These are phyloP conservation scores for Astrocystis sublimbata DNA, from an alignment of 495 filamentous ascomycete species.

Conservation along the genomic window DNA sequence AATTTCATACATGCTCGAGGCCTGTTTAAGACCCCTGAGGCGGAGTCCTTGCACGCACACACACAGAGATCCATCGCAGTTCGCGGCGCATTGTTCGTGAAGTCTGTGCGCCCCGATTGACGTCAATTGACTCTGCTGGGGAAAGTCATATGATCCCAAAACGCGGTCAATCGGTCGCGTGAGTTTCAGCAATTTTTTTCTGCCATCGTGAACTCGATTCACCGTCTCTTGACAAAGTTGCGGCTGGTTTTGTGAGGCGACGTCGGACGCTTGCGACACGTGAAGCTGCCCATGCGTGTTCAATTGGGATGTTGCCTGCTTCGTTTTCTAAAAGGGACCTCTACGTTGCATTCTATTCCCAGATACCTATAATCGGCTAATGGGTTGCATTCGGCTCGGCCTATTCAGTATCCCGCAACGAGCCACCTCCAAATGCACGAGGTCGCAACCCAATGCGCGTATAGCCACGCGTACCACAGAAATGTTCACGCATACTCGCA, in stretches of 20 bases:
- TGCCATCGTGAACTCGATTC: neutral
- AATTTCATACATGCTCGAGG: too few species aligned
- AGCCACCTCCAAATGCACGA: conserved; percentile 13
- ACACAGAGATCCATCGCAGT: neutral
- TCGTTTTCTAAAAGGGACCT: neutral
- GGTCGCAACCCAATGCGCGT: neutral
- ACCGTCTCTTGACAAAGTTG: neutral
- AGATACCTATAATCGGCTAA: conserved; percentile 10
- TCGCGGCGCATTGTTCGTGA: neutral
- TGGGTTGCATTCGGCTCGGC: conserved; percentile 3
- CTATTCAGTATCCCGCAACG: conserved; percentile 6
- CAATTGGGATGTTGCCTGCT: neutral
- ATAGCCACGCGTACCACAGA: conserved; percentile 8
- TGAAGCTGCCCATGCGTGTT: neutral
- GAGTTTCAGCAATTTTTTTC: neutral
- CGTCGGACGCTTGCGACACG: conserved; percentile 6
- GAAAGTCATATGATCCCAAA: neutral
- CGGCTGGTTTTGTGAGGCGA: neutral
- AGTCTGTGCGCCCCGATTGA: conserved; percentile 10
- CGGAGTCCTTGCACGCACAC: neutral
- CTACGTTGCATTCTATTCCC: conserved; percentile 1
- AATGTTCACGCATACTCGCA: too few species aligned
- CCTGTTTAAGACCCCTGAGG: conserved; percentile 1
- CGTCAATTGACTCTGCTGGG: conserved; percentile 4
- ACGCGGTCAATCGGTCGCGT: neutral